Percentiles rank a stretch among this genome's conserved stretches.
These are phyloP conservation scores for Remersonia thermophila DNA, from an alignment of 2,329 filamentous ascomycete genomes.

Conservation along the genomic window DNA sequence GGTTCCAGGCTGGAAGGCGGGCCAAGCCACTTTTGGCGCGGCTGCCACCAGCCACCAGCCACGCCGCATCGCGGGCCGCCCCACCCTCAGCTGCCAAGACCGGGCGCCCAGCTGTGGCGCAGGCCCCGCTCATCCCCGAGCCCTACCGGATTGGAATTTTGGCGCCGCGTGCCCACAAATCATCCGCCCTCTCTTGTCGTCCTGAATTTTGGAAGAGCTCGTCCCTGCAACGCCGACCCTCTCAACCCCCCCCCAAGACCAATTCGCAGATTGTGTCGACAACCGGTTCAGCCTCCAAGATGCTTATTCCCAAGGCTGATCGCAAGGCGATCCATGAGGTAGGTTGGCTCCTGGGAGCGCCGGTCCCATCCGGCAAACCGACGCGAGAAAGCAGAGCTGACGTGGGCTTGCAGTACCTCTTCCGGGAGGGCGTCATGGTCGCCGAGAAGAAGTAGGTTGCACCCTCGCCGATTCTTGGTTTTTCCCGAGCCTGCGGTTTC, in stretches of 20 bases:
- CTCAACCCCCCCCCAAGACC: slow-evolving; percentile 32
- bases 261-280: slow-evolving; percentile 32
- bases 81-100: neutral
- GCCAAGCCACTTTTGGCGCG: too few relatives aligned
- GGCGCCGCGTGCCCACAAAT: slow-evolving; percentile 18
- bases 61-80: neutral
- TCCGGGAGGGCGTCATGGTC: slow-evolving; percentile 85
- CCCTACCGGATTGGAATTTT: slow-evolving; percentile 19
- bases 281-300: slow-evolving; percentile 45
- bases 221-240: slow-evolving; percentile 26
- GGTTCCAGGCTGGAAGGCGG: too few relatives aligned
- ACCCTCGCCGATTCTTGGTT: neutral
- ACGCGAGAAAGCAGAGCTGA: slow-evolving; percentile 12
- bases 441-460: slow-evolving; percentile 82
- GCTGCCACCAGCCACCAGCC: neutral
- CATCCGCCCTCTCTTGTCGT: slow-evolving; percentile 13
- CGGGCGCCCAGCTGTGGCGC: neutral
- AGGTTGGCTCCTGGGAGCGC: too few relatives aligned
- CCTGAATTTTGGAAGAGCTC: slow-evolving; percentile 19
- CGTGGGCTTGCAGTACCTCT: slow-evolving; percentile 48
- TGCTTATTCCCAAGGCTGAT: slow-evolving; percentile 99
- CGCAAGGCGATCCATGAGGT: slow-evolving; percentile 98
- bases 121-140: slow-evolving; percentile 17
- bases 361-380: slow-evolving; percentile 3
- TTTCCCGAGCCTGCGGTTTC: too few relatives aligned